Base-by-base conservation (phyloP, 192 early-diverging fungal species). In the Thamnidium elegans region DNA sequence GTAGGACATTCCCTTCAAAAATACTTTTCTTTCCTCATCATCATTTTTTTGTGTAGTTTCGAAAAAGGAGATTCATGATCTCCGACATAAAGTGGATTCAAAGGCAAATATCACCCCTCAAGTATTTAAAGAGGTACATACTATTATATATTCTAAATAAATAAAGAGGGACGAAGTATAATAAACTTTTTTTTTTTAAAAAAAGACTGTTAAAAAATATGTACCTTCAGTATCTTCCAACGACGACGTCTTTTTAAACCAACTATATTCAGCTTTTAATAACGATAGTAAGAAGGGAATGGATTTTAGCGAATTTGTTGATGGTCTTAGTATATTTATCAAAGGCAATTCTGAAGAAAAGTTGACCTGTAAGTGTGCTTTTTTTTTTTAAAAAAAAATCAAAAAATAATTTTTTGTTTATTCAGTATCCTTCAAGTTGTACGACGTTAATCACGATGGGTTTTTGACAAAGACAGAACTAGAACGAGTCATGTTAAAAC, bases 221-320 rank as follows among this genome's bases (percentile, higher is more conserved):
- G 82, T 87, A 6, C 71, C 65, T 65, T 72, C 65, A 77, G 85
- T 85, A 66, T 86, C 68, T 58, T 81, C 71, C 53, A 78, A 70
- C 72, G 89, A 72, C 74, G 89, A 88, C 70, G 74, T 88, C 9
- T 91, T 91, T 65, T 67, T 91, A 61, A 85, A 89, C 54, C 77
- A 90, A 30, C 67, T 91, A 10, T 91, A 88, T 69, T 81, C 86
- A 61, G 90, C 89, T n/a, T 91, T 91, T 71, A 89, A 91, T 67
- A 71, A 78, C 9, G 86, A 91, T 66, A 81, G 82, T 20, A 83
- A 75, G 52, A 67, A 87, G 20, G 48, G 62, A 15, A 84, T 88
- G 56, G 87, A 87, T 48, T 88, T 43, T 55, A 81, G 75, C 45
- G 81, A 83, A 45, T 80, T 84, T 52, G 77, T 82, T 3, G 76